A percentile compares a stretch with the other conserved stretches of the same genome.
phyloP scores from a whole-genome alignment of 345 rosid genomes.

The Cochlearia excelsa region DNA sequence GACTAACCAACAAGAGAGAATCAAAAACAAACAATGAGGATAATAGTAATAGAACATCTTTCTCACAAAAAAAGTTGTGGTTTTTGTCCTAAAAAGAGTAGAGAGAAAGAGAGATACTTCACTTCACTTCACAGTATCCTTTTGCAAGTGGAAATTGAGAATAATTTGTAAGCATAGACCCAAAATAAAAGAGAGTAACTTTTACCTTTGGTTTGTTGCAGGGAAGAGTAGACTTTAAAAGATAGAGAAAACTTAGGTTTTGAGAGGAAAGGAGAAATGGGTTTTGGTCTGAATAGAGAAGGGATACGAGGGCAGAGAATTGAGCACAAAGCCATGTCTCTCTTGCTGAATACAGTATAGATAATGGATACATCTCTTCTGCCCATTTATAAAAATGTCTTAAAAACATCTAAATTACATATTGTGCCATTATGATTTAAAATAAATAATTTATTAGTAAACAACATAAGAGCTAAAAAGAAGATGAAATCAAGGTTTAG shows the following conservation, averaged over 20 bases:
- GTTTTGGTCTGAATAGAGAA: slow-evolving; percentile 37
- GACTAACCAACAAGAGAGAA: neutral
- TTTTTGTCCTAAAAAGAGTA: neutral
- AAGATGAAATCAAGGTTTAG: too few species aligned
- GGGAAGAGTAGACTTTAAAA: slow-evolving; percentile 48
- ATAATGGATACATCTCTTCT: too few species aligned
- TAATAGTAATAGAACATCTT: slow-evolving; percentile 3
- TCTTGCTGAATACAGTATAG: slow-evolving; percentile 24
- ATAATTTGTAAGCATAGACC: slow-evolving; percentile 6
- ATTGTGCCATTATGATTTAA: too few species aligned
- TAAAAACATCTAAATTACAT: too few species aligned
- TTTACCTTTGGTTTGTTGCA: slow-evolving; percentile 47
- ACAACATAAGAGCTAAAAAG: too few species aligned
- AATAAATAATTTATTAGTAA: too few species aligned
- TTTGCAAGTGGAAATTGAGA: slow-evolving; percentile 3
- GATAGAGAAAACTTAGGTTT: slow-evolving; percentile 33
- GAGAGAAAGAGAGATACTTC: neutral
- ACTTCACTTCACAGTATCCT: too few species aligned
- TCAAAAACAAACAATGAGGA: neutral
- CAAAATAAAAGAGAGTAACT: neutral
- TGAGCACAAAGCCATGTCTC: slow-evolving; percentile 57
- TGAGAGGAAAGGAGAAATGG: slow-evolving; percentile 39
- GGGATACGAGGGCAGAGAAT: slow-evolving; percentile 60
- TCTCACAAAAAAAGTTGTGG: slow-evolving; percentile 1
- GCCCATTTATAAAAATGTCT: too few species aligned